Evolutionary conservation across 2,329 filamentous ascomycete species (phyloP).

Genomic region (Pestalotiopsis sp.): DNA sequence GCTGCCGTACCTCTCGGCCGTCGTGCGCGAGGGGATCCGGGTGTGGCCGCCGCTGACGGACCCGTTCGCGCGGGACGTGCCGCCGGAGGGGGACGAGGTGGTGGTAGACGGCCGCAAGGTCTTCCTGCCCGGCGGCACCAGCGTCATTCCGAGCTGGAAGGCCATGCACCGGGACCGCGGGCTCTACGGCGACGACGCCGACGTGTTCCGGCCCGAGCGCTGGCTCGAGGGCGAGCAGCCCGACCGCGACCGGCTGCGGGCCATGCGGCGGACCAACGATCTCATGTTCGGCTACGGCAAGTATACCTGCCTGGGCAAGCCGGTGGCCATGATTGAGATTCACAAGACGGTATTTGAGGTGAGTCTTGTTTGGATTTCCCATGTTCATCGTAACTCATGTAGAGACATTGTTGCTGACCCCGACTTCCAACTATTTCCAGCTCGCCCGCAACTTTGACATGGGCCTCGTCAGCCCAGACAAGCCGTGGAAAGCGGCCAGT

Average conservation of each 20-base stretch:
- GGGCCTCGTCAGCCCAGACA: constrained; percentile 19
- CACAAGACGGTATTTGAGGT: constrained; percentile 43
- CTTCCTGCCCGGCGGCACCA: constrained; percentile 14
- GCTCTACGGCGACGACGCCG: constrained; percentile 14
- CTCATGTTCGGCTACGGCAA: constrained; percentile 40
- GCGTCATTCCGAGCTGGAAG: constrained; percentile 7
- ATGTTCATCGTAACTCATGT: neutral
- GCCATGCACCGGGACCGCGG: constrained; percentile 9
- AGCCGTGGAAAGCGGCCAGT: constrained; percentile 16
- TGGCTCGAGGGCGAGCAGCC: constrained; percentile 23
- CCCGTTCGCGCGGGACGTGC: constrained; percentile 7
- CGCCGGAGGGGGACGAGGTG: constrained; percentile 11
- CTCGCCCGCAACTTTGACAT: constrained; percentile 21
- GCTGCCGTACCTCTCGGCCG: constrained; percentile 27
- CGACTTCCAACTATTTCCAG: neutral
- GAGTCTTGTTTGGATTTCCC: constrained; percentile 11
- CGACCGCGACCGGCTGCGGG: constrained; percentile 25
- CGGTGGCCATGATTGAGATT: constrained; percentile 41
- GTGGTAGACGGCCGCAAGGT: constrained; percentile 17
- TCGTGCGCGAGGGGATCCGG: constrained; percentile 15
- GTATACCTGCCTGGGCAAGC: constrained; percentile 39
- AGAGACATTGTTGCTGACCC: neutral
- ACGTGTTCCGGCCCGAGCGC: constrained; percentile 14
- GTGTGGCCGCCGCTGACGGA: constrained; percentile 12
- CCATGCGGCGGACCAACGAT: constrained; percentile 34